Evolutionary conservation across 345 rosid genomes (phyloP).

Genomic region (Populus nigra): DNA sequence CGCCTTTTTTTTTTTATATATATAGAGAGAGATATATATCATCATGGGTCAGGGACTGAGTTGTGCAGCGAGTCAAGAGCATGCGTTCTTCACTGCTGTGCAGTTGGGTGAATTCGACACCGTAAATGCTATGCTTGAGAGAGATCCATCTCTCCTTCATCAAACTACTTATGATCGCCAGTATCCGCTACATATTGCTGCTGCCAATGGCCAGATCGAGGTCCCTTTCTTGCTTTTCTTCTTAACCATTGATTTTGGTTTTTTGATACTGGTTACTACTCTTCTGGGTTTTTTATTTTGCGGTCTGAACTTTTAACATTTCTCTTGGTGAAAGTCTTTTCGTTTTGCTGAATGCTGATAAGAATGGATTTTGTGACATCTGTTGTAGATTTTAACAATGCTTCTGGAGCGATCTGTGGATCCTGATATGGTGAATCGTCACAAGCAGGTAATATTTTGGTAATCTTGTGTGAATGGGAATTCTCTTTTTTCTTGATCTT

Average conservation of each 20-base stretch:
- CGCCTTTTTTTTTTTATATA: neutral
- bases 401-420: constrained; percentile 68
- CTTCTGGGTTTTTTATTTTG: neutral
- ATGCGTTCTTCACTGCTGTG: constrained; percentile 66
- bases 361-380: constrained; percentile 9
- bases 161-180: constrained; percentile 81
- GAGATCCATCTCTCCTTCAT: constrained; percentile 53
- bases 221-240: constrained; percentile 28
- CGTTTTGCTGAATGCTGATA: constrained; percentile 18
- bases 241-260: constrained; percentile 3
- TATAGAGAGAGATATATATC: neutral
- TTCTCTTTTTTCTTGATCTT: neutral
- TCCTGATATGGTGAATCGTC: constrained; percentile 82
- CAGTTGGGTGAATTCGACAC: constrained; percentile 63
- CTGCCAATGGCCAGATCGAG: constrained; percentile 98
- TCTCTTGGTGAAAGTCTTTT: neutral
- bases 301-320: constrained; percentile 2
- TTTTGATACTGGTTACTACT: neutral
- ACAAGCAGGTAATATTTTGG: constrained; percentile 66
- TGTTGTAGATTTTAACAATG: constrained; percentile 65
- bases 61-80: constrained; percentile 64
- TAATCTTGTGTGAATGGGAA: neutral
- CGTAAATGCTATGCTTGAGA: constrained; percentile 44
- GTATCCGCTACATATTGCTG: constrained; percentile 85
- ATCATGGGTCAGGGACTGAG: constrained; percentile 94